Base-by-base conservation (phyloP, 2,329 filamentous ascomycete genomes). In the Mycocentrospora acerina region DNA sequence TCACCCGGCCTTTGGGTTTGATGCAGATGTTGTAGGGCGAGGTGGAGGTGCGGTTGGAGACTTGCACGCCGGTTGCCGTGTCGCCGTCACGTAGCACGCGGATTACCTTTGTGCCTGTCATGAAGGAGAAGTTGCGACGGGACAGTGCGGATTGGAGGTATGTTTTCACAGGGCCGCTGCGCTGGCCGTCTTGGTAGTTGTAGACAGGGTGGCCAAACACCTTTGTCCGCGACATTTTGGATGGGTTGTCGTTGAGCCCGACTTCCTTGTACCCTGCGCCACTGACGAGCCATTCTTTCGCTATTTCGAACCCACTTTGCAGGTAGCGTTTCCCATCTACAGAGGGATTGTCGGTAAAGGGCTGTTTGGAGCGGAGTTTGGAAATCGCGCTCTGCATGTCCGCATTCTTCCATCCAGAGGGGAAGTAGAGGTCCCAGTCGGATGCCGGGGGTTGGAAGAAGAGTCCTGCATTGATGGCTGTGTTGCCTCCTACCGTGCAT, bases 381-480 rank as follows among this genome's bases (percentile, higher is more conserved):
- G 60, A 43, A 4, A 73, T 76, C 0, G 76, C 73, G n/a, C 51
- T 53, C 29, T 67, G 48, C 47, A 80, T 71, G 41, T 79, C 75
- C 1, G 53, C 55, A 29, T 69, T 73, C 53, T 76, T 77, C 77
- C 77, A 80, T 11, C 72, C 73, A 0, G 57, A 44, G 0, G 74
- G 74, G 35, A 73, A 72, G 33, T 75, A 77, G 7, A 68, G 56
- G 48, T 79, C 73, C 66, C 72, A 79, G 45, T 79, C 76, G 2
- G 71, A 73, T 1, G 72, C 70, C 1, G 76, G 76, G 5, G 76
- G 76, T 43, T 78, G 70, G 44, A 78, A 77, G 55, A 71, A 78
- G 1, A 79, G 55, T 7, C 75, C 75, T 5, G 76, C 76, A 38
- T 79, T 79, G 57, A 79, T 75, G 8, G 76, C 75, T 31, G 71